phyloP scores from a whole-genome alignment of 371 early-diverging fungal species.

The Zychaea mexicana region DNA sequence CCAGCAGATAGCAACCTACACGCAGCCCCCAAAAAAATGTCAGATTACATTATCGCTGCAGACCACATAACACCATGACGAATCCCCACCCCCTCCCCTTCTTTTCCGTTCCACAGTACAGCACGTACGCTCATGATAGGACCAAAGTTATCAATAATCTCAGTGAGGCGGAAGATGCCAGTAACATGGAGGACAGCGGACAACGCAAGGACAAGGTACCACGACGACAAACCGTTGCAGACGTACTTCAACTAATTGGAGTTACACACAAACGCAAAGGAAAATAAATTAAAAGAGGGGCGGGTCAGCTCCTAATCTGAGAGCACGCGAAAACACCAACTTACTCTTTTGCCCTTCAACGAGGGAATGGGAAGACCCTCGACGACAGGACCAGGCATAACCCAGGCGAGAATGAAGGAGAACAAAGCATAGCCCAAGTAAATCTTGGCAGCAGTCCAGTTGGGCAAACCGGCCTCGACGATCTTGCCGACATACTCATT shows the following conservation, averaged over 20 bases:
- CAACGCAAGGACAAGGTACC: constrained; percentile 53
- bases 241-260: constrained; percentile 54
- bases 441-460: constrained; percentile 53
- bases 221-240: constrained; percentile 62
- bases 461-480: constrained; percentile 53
- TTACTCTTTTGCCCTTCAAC: constrained; percentile 56
- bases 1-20: constrained; percentile 49
- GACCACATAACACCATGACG: background rate
- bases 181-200: constrained; percentile 51
- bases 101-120: background rate
- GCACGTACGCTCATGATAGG: constrained; percentile 57
- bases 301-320: no score
- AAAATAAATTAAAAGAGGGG: no score
- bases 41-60: no score
- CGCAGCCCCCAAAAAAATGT: background rate
- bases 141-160: constrained; percentile 67
- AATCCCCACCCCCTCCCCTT: background rate
- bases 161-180: constrained; percentile 52
- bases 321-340: constrained; percentile 2
- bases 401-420: constrained; percentile 57
- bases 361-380: constrained; percentile 73
- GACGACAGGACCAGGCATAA: constrained; percentile 72
- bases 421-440: constrained; percentile 64
- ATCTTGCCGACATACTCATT: constrained; percentile 49
- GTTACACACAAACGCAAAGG: no score